Base-by-base conservation (phyloP, 495 filamentous ascomycete genomes). In the Neurospora pannonica region DNA sequence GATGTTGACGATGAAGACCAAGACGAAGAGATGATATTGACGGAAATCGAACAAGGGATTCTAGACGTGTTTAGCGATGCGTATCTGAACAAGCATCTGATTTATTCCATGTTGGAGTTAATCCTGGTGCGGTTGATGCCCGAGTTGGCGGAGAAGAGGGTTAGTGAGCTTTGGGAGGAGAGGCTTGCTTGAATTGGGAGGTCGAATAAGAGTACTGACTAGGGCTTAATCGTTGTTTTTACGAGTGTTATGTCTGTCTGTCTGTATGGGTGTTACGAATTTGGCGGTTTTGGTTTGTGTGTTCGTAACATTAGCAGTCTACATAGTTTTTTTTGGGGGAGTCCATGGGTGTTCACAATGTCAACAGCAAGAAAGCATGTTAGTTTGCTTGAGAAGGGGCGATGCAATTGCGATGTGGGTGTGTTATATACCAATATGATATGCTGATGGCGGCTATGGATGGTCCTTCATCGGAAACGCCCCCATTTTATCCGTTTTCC, bases 21-120 rank as follows among this genome's bases (percentile, higher is more conserved):
- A 21, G 82, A 85, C 13, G 82, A 83, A 42, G 78, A 82, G 42
- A 78, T 80, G 70, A 80, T 82, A 8, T 71, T 86, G 37, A 75
- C 71, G 54, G 84, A 88, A 76, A 85, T 91, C 42, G 89, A 87
- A 69, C 80, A 85, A 70, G 81, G 78, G 73, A 84, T 92, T 34
- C 86, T 98, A 24, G 91, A 94, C 76, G 83, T 93, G 19, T 92
- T 97, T 78, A 87, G 86, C 3, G 93, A 97, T 81, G 87, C 86
- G 13, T 98, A 97, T 82, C 89, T 92, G 80, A 98, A 98, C 84
- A 95, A 92, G 82, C 94, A 98, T 81, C 82, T 99, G 11, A 81
- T 95, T 60, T 97, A 95, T 76, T 84, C 87, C 31, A 85, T 94
- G 46, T 77, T 97, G 46, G 96, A 98, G 81, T 83, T 93, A 71